Percentiles rank a stretch among this genome's conserved stretches.
phyloP scores from a whole-genome alignment of 1,139 yeast species.

The Suhomyces guaymorum region DNA sequence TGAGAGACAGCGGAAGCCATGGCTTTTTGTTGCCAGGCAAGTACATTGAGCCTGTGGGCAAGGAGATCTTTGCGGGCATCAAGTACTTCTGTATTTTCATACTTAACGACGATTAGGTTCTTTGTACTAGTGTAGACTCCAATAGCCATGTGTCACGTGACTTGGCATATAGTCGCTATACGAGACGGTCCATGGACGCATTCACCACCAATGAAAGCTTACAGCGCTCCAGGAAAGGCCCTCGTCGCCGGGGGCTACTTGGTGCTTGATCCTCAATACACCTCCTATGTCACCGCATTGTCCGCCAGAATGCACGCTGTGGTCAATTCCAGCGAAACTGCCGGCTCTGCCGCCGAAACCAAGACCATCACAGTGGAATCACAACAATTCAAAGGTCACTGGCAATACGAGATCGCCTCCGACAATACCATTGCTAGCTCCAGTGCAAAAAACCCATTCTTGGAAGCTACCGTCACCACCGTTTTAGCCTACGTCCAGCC shows the following conservation, averaged over 20 bases:
- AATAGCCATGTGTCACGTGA: too few relatives aligned
- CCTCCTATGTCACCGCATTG: slow-evolving; percentile 81
- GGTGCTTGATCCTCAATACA: slow-evolving; percentile 75
- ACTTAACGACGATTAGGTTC: slow-evolving; percentile 39
- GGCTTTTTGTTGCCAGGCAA: slow-evolving; percentile 79
- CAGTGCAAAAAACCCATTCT: slow-evolving; percentile 62
- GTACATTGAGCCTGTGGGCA: slow-evolving; percentile 73
- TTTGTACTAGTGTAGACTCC: too few relatives aligned
- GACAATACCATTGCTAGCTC: slow-evolving; percentile 2
- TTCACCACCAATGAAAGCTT: slow-evolving; percentile 30
- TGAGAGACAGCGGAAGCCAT: slow-evolving; percentile 80
- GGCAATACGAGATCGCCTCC: slow-evolving; percentile 53
- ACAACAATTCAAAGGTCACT: slow-evolving; percentile 78
- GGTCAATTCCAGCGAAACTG: too few relatives aligned
- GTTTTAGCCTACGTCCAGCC: slow-evolving; percentile 55
- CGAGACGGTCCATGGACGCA: too few relatives aligned
- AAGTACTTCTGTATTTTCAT: slow-evolving; percentile 71
- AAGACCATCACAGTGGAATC: slow-evolving; percentile 62
- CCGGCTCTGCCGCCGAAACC: too few relatives aligned
- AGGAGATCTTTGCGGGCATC: slow-evolving; percentile 68
- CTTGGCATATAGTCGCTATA: too few relatives aligned
- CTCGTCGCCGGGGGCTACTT: slow-evolving; percentile 91
- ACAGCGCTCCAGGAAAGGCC: slow-evolving; percentile 96
- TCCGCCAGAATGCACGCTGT: slow-evolving; percentile 89
- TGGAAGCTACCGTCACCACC: slow-evolving; percentile 60